Base-by-base conservation (phyloP, 1,139 yeast species). In the Williopsis jadinii region DNA sequence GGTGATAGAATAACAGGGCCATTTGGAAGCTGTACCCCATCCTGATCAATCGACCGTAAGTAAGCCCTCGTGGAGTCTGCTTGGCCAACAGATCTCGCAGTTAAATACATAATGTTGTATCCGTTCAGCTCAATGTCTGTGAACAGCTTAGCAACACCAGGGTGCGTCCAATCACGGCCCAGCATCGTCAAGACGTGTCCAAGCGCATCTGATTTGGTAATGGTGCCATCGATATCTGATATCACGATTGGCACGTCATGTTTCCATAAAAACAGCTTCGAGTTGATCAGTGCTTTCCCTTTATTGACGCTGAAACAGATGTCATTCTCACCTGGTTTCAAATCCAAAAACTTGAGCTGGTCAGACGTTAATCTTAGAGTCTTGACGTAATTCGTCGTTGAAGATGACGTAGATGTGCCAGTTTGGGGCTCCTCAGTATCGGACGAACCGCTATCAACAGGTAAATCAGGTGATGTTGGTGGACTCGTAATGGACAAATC, bases 101-200 rank as follows among this genome's bases (percentile, higher is more conserved):
- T 94, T 52, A 94, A 68, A 61, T 94, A 94, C 75, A 94, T 74
- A 43, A 94, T 82, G 57, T 92, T 88, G 66, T 92, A 94, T 1
- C 98, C 98, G 59, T 94, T 94, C 43, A 73, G 69, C 37, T 74
- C 61, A 48, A 94, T 92, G 61, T 94, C 98, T 27, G 79, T 80
- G 61, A 90, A 94, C 46, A 94, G 67, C 53, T 80, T 82, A 2
- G 97, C 96, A 34, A 94, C 98, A 24, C 98, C 99, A 1, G 81
- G 77, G 60, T 94, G 99, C 0, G 98, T 94, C 98, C 98, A 94
- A 64, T 94, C 99, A 52, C 88, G 76, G 3, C 99, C 99, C 38
- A 94, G 70, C 76, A 92, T 80, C 30, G 95, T 90, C 60, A 92
- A 68, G 2, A 94, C 94, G 63, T 94, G 99, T 5, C 99, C 99